Conservation (phyloP, 148 eudicot genomes). For the Limonium bicolor region DNA sequence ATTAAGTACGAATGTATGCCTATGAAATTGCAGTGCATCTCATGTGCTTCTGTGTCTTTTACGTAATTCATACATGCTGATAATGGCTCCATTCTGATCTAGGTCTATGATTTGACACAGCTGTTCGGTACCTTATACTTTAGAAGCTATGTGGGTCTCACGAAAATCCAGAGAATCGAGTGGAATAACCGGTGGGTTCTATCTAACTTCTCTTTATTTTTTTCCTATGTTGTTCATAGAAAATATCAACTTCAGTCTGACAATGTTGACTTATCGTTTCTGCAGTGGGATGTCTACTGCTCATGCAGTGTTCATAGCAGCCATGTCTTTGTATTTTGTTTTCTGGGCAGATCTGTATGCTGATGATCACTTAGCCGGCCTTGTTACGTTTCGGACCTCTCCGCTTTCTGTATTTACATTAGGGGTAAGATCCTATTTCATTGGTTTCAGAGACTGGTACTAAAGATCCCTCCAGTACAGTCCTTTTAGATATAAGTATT, state of each 20-base stretch:
- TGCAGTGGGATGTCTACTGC: slow-evolving; percentile 80
- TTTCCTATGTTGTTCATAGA: background rate
- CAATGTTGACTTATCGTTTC: background rate
- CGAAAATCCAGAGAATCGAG: slow-evolving; percentile 65
- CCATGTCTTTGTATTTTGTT: slow-evolving; percentile 77
- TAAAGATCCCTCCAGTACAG: no score
- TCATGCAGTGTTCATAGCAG: slow-evolving; percentile 79
- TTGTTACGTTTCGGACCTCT: slow-evolving; percentile 63
- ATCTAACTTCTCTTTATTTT: background rate
- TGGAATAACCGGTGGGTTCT: slow-evolving; percentile 82
- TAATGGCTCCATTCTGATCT: slow-evolving; percentile 7
- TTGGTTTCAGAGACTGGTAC: no score
- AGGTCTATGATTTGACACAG: slow-evolving; percentile 76
- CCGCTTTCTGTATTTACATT: slow-evolving; percentile 67
- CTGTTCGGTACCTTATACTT: slow-evolving; percentile 61
- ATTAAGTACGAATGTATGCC: no score
- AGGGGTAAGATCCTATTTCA: slow-evolving; percentile 52
- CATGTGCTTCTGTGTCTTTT: slow-evolving; percentile 1
- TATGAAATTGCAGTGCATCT: background rate
- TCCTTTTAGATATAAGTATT: no score
- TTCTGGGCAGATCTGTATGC: slow-evolving; percentile 89
- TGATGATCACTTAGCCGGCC: slow-evolving; percentile 31
- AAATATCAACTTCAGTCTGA: no score
- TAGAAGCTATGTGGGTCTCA: slow-evolving; percentile 53
- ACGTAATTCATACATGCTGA: no score